Base-by-base conservation (phyloP, 495 filamentous ascomycete species). In the Oleoguttula mirabilis region DNA sequence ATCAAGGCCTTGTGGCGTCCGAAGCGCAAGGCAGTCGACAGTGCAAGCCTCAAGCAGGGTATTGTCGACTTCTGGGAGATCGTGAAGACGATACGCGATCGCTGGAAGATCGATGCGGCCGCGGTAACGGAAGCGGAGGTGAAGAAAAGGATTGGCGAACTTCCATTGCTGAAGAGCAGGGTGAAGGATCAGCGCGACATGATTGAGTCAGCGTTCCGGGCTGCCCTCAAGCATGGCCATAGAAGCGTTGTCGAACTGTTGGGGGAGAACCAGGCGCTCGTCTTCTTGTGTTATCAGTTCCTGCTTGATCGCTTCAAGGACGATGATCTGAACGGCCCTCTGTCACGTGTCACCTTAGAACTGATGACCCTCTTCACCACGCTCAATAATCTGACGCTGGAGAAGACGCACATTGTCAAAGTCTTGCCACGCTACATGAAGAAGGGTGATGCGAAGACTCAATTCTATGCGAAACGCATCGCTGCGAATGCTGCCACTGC, bases 401-500 rank as follows among this genome's bases (percentile, higher is more conserved):
- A 75, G 39, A 77, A 72, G 43, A 75, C 76, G 15, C 88, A 87
- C 50, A 64, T 90, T 28, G 66, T 73, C 21, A 77, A 74, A 40
- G 58, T 80, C 10, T 59, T 77, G 2, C 70, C 72, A 3, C 72
- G 75, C 36, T 74, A 82, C 32, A 62, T 70, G 19, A 82, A 80
- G 56, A 75, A 75, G 43, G 80, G 82, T 3, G 76, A 79, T 40
- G 70, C 71, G 3, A 64, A 75, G 25, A 72, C 70, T 3, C 79
- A 77, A 46, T 62, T 54, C 6, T 60, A 74, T 14, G 69, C 72
- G 1, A 73, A 80, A 55, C 65, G 64, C 37, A 70, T 80, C 15
- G 45, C 71, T 16, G 69, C 74, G 15, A 73, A 72, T 48, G 74
- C 75, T 23, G 69, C 68, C 14, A 67, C 63, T 8, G 70, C 67